Base-by-base conservation (phyloP, 1,284 basidiomycete genomes). In the Gomphus bonarii region DNA sequence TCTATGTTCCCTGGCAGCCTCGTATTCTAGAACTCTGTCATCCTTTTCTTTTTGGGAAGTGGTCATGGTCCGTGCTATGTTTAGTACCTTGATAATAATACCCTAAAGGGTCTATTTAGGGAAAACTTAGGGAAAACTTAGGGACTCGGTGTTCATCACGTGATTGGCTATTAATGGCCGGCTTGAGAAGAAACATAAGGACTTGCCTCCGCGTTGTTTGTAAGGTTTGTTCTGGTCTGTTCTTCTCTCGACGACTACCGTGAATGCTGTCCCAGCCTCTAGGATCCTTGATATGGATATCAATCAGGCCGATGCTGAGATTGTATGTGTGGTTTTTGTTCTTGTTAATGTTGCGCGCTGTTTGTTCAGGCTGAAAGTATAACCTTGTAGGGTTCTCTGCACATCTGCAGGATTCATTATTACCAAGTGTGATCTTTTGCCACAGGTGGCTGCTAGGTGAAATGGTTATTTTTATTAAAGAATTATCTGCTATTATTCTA, bases 401-500 rank as follows among this genome's bases (percentile, higher is more conserved):
- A 75, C 75, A 11, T 68, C 71, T 5, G 73, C 75, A 57, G 85
- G 84, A 3, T 82, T 82, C 62, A 65, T 70, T 4, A 71, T 82
- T 55, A 80, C 85, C 1, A 85, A 79, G 64, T 74, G 72, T 1
- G 82, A 82, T 52, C 73, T 85, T 22, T 79, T 86, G 55, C 77
- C 84, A 3, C 66, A 73, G 1, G 68, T 78, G 22, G 85, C 81
- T 12, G 77, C 83, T 22, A 60, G 50, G 57, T 58, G n/a, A 30
- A 42, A 30, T 46, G n/a, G 18, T 30, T 47, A 31, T 36, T 36
- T 22, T 20, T 43, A 5, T 6, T 1, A 28, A 16, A 2, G 11
- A 25, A 2, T 25, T 22, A 16, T 22, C 25, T 25, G 14, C 14
- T 11, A 18, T 43, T 3, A 54, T 14, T 42, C 38, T 43, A 11